Conservation (phyloP, 495 filamentous ascomycete genomes). For the Lepidopterella palustris region DNA sequence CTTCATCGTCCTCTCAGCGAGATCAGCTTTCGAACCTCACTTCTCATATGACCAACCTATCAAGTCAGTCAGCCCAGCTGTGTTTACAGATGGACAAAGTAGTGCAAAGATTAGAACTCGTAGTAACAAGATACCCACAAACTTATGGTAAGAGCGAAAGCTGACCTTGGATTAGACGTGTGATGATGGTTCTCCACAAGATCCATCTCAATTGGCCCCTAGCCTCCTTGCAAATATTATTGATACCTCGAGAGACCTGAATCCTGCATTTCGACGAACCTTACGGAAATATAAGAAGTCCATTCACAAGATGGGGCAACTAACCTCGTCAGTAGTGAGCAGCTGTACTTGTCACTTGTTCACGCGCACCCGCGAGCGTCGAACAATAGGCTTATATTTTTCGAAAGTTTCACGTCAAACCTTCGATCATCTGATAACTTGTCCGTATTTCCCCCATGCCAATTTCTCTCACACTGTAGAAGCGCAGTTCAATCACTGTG, state of each 20-base stretch:
- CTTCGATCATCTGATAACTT: not conserved
- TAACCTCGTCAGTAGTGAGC: not conserved
- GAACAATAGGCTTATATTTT: not conserved
- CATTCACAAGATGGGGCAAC: no score
- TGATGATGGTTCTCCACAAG: not conserved
- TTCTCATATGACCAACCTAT: not conserved
- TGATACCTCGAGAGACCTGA: not conserved
- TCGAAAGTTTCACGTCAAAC: not conserved
- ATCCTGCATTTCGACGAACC: not conserved
- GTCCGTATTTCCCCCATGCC: not conserved
- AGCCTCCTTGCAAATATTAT: not conserved
- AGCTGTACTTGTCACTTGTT: not conserved
- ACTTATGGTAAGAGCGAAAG: not conserved
- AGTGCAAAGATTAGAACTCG: not conserved
- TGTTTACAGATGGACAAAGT: not conserved
- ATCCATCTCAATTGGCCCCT: not conserved
- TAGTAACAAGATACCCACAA: not conserved
- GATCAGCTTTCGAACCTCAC: not conserved
- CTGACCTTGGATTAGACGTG: not conserved
- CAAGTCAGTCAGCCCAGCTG: not conserved
- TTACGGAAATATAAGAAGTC: not conserved
- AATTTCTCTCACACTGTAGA: not conserved
- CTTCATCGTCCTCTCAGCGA: not conserved
- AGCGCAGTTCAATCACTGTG: not conserved
- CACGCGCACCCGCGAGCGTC: not conserved